Percentiles rank a stretch among this genome's conserved stretches.
Evolutionary conservation across 148 eudicot genomes (phyloP).

Genomic region (Vaccinium corymbosum): DNA sequence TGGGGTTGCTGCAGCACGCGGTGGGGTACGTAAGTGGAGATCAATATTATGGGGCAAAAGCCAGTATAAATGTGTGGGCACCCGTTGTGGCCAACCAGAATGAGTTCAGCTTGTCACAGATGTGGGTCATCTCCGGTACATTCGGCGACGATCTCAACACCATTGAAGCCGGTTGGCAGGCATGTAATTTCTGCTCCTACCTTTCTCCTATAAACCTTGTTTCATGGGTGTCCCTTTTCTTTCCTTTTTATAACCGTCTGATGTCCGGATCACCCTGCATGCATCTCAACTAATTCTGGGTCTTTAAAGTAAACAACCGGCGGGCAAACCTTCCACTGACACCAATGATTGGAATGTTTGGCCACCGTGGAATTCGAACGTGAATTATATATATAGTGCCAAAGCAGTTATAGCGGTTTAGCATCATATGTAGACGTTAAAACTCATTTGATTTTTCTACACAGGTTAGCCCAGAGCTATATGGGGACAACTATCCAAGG

Average conservation of each 20-base stretch:
- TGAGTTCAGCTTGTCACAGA: conserved; percentile 90
- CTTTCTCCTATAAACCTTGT: too few species aligned
- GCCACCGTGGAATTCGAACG: too few species aligned
- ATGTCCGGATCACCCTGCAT: too few species aligned
- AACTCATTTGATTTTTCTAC: conserved; percentile 15
- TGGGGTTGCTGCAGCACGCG: conserved; percentile 66
- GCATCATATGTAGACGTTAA: not conserved
- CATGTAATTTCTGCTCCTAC: conserved; percentile 11
- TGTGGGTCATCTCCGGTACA: conserved; percentile 94
- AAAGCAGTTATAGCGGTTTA: too few species aligned
- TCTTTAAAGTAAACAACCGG: too few species aligned
- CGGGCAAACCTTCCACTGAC: too few species aligned
- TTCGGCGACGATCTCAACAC: conserved; percentile 97
- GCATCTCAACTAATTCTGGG: too few species aligned
- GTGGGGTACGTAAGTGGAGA: conserved; percentile 87
- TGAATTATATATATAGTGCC: too few species aligned
- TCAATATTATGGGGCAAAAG: conserved; percentile 90
- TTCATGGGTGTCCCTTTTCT: too few species aligned
- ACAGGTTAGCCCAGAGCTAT: conserved; percentile 95
- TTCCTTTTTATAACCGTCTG: too few species aligned
- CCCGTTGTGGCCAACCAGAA: conserved; percentile 63
- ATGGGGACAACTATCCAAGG: conserved; percentile 88
- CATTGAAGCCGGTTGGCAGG: conserved; percentile 99
- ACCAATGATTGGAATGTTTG: too few species aligned
- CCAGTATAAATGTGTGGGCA: conserved; percentile 89